Evolutionary conservation across 2,329 filamentous ascomycete genomes (phyloP).

Genomic region (Rachicladosporium sp.): DNA sequence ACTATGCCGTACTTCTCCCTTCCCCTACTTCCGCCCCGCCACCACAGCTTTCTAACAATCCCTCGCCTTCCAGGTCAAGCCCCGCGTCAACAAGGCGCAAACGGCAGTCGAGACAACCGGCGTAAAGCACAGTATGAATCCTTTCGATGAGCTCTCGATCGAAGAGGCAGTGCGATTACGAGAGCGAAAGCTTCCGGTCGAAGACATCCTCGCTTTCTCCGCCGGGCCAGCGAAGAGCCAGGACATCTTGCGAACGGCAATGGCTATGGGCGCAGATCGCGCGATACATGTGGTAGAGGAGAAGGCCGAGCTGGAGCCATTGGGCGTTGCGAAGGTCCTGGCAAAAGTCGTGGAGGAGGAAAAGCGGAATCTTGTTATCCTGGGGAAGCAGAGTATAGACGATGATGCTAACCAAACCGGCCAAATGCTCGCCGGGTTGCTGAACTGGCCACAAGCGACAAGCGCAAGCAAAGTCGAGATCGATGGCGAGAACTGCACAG

Average conservation of each 20-base stretch:
- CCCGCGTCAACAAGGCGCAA: constrained; percentile 56
- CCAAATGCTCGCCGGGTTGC: constrained; percentile 87
- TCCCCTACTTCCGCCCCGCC: not conserved
- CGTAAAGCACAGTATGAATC: constrained; percentile 98
- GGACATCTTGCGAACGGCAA: constrained; percentile 85
- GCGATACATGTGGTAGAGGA: constrained; percentile 60
- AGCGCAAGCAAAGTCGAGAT: constrained; percentile 80
- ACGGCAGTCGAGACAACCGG: constrained; percentile 85
- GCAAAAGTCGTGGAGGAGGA: constrained; percentile 68
- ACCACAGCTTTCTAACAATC: constrained; percentile 4
- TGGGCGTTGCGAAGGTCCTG: constrained; percentile 84
- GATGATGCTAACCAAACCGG: constrained; percentile 93
- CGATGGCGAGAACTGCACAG: constrained; percentile 56
- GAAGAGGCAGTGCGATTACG: constrained; percentile 93
- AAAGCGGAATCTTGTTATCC: constrained; percentile 78
- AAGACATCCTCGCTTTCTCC: constrained; percentile 81
- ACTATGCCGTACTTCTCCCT: constrained; percentile 39
- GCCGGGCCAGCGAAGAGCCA: constrained; percentile 78
- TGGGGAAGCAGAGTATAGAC: constrained; percentile 98
- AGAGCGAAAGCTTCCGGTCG: constrained; percentile 66
- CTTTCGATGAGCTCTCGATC: constrained; percentile 95
- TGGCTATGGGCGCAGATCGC: constrained; percentile 97
- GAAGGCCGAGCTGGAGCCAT: constrained; percentile 74
- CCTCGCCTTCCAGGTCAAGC: constrained; percentile 44
- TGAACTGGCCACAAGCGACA: constrained; percentile 90